Evolutionary conservation across 257 asterid genomes (phyloP), one percentile per base, ranked within the genome.

Genomic region (Dorcoceras hygrometricum): DNA sequence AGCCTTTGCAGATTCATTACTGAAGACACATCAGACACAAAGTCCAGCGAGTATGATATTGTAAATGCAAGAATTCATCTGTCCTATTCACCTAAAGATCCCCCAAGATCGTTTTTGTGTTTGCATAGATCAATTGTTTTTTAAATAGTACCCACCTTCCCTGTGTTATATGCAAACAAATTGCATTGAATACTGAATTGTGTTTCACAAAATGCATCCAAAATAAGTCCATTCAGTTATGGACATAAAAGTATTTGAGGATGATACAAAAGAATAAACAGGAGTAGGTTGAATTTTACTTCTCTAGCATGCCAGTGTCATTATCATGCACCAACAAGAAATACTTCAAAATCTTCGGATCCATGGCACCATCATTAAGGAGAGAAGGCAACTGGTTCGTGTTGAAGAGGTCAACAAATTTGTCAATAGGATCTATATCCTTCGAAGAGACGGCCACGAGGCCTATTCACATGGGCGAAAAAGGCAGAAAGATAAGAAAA

Each of bases 321-420:
- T 84, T 79, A 80, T 94, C 96, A 50, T 90, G 97, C 63, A 94
- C 86, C 86, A 94, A 73, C 72, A 94, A 75, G 77, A 82, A 94
- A 73, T 88, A 83, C 87, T 94, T 94, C 78, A 83, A 81, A 79
- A 94, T 90, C 79, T 90, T 90, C 59, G 99, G 97, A 79, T 94
- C 96, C 97, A 90, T 94, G 36, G 92, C 83, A 67, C 97, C 99
- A 78, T 84, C 89, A 66, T 81, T 94, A 59, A 94, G 83, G 77
- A 88, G 92, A 73, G 96, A 72, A 8, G 96, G 97, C 82, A 90
- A 76, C 80, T 90, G 88, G 72, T 78, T 84, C 59, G 81, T 73
- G 86, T 83, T 88, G 83, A 87, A 94, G 68, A 90, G 87, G 74
- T 94, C 95, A 76, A 87, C 87, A 76, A 90, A 83, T 77, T 87